These are phyloP conservation scores for Beta macrorhiza DNA, from an alignment of 179 eudicot species.

Conservation along the genomic window DNA sequence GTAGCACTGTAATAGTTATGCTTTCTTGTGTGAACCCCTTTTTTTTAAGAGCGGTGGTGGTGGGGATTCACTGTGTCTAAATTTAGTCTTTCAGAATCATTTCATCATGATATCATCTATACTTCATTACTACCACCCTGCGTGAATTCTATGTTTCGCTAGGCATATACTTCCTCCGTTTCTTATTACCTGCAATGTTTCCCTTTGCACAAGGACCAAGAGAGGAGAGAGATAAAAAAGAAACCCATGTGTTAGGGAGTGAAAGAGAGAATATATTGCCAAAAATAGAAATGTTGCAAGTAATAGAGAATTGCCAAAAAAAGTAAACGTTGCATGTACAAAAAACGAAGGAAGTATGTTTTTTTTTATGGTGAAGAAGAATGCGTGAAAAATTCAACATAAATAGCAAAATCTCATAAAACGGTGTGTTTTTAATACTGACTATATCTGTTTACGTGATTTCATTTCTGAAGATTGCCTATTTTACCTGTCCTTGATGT, in stretches of 20 bases:
- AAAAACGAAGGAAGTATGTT: no score
- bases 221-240: no score
- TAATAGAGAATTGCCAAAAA: no score
- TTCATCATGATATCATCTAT: not conserved
- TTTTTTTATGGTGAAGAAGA: not conserved
- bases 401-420: no score
- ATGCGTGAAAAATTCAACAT: not conserved
- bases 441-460: not conserved
- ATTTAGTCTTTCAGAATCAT: not conserved
- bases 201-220: no score
- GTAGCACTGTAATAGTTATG: not conserved
- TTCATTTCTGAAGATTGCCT: not conserved
- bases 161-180: not conserved
- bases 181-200: no score
- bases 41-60: not conserved
- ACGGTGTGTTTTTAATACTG: not conserved
- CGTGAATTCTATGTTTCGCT: not conserved
- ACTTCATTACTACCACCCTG: not conserved
- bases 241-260: no score
- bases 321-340: no score
- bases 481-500: slow-evolving; percentile 9
- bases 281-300: no score
- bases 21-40: not conserved
- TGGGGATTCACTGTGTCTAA: not conserved
- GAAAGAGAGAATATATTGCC: no score